Conservation (phyloP, 768 basidiomycete species). For the Dioszegia aurantiaca region DNA sequence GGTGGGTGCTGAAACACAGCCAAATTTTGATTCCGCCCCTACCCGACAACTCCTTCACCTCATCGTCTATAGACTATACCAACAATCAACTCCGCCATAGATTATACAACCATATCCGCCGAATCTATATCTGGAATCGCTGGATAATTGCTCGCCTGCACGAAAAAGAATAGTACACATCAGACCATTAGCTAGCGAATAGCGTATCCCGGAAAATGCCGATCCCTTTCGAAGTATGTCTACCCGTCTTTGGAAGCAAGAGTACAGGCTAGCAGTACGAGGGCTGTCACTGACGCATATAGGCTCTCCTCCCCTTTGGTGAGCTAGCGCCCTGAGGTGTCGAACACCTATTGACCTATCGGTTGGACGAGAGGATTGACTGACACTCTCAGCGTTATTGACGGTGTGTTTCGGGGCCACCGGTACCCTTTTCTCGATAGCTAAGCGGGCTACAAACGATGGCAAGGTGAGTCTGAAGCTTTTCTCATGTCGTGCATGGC, state of each 20-base stretch:
- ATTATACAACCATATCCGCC: too few relatives aligned
- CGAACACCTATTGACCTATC: too few relatives aligned
- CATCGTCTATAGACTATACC: neutral
- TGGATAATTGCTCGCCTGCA: neutral
- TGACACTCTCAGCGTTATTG: constrained; percentile 62
- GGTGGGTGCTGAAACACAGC: neutral
- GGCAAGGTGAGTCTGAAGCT: constrained; percentile 67
- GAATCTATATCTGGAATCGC: neutral
- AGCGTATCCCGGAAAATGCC: constrained; percentile 69
- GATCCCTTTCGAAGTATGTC: constrained; percentile 70
- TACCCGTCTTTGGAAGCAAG: neutral
- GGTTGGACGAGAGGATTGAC: neutral
- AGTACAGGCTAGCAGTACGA: neutral
- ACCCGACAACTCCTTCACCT: neutral
- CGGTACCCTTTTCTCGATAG: constrained; percentile 78
- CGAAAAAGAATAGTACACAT: neutral
- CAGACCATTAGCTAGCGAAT: neutral
- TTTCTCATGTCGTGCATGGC: neutral
- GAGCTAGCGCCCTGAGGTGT: neutral
- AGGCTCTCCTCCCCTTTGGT: constrained; percentile 96
- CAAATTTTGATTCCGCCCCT: constrained; percentile 11
- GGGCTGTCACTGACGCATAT: neutral
- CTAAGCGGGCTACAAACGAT: constrained; percentile 76
- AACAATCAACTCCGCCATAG: too few relatives aligned
- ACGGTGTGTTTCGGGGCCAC: constrained; percentile 85